Conservation (phyloP, 2,329 filamentous ascomycete species). For the Neurospora sp. region DNA sequence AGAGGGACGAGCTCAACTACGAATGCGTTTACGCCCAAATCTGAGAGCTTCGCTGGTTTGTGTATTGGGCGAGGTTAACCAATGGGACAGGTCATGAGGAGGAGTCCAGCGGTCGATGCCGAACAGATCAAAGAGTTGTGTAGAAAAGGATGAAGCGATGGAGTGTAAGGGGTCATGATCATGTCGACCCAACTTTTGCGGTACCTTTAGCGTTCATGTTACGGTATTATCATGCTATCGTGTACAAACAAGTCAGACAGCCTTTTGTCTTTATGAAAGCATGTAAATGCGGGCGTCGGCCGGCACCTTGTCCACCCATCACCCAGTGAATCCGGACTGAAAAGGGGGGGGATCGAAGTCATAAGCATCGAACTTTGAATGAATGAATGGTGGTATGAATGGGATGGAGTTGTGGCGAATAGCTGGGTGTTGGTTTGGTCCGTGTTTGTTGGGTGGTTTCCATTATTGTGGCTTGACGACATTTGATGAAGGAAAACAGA, state of each 20-base stretch:
- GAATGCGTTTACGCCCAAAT: neutral
- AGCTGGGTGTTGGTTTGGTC: neutral
- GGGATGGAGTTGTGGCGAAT: slow-evolving; percentile 26
- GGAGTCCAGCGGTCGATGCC: neutral
- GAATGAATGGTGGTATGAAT: slow-evolving; percentile 1
- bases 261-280: neutral
- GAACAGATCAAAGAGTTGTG: neutral
- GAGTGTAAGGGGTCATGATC: neutral
- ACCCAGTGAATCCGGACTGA: neutral
- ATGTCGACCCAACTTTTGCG: neutral
- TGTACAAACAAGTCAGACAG: neutral
- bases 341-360: neutral
- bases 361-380: neutral
- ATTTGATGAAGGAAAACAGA: neutral
- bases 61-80: neutral
- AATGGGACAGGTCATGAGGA: neutral
- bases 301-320: neutral
- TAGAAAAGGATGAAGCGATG: neutral
- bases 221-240: neutral
- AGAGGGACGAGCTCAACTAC: neutral
- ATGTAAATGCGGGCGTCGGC: neutral
- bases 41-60: neutral
- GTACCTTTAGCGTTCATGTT: neutral
- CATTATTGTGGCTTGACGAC: neutral
- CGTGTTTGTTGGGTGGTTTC: neutral